Evolutionary conservation across 805 yeast species (phyloP), one percentile per base, ranked within the genome.

Genomic region (Hanseniaspora vineae): DNA sequence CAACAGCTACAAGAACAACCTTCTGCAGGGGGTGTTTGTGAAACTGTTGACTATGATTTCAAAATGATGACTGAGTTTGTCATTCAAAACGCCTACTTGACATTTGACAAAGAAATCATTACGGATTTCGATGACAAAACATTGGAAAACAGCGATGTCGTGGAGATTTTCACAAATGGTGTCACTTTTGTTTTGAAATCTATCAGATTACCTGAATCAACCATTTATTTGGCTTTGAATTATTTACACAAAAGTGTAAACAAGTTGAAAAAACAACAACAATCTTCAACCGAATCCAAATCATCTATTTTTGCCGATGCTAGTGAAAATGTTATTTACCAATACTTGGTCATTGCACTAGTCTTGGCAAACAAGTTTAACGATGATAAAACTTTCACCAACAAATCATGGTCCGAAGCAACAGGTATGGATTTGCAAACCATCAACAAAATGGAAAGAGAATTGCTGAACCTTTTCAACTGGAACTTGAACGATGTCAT

Each of bases 361-460:
- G 77, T 90, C 35, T 69, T 90, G 51, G 95, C 96, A 44, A 90
- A 90, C 69, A 90, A 90, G 67, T 86, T 87, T 64, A 87, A 89
- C 61, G 97, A 90, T 66, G 98, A 90, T 68, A 88, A 90, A 67
- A 90, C 97, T 31, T 90, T 90, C 61, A 87, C 95, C 51, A 90
- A 90, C 67, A 81, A 80, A 58, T 86, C 96, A 8, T 90, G 98
- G 98, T 77, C 87, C 40, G 88, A 87, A 52, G 97, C 97, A n/a
- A 84, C 96, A 5, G 94, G 94, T 17, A 73, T 90, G 52, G 65
- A 76, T 6, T 70, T 85, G 44, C 58, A 59, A 2, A 65, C 73
- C 35, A 72, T 90, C 52, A 87, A 89, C 58, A 57, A 61, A 15
- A 67, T 77, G 51, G 98, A 90, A 68, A 75, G 75, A 47, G 69